Evolutionary conservation across 1,284 basidiomycete species (phyloP).

Genomic region (Pseudozyma pruni): DNA sequence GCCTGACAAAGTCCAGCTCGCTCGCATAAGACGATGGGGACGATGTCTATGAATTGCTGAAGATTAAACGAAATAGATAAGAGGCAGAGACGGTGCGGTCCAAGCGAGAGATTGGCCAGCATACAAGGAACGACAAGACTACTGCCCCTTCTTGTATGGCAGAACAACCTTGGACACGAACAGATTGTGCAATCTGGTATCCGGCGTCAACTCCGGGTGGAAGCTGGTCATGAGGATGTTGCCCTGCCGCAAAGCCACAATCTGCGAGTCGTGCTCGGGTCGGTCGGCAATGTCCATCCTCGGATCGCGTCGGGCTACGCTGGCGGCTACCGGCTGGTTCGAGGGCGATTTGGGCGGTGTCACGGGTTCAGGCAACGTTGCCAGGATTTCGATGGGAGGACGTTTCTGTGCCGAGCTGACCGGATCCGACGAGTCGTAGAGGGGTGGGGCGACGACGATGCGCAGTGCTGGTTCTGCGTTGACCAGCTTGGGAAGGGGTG

Average conservation of each 20-base stretch:
- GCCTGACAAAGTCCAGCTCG: too few relatives aligned
- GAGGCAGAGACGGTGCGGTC: not conserved
- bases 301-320: conserved; percentile 18
- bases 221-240: conserved; percentile 87
- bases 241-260: conserved; percentile 88
- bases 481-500: conserved; percentile 16
- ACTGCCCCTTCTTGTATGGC: conserved; percentile 21
- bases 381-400: conserved; percentile 73
- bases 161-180: conserved; percentile 72
- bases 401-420: conserved; percentile 24
- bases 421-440: conserved; percentile 38
- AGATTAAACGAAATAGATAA: not conserved
- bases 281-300: conserved; percentile 30
- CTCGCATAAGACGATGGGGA: not conserved
- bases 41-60: conserved; percentile 7
- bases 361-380: conserved; percentile 74
- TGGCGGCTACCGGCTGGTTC: conserved; percentile 24
- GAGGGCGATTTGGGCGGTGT: conserved; percentile 68
- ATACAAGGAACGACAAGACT: not conserved
- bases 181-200: conserved; percentile 88
- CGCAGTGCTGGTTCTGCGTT: conserved; percentile 20
- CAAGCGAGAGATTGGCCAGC: too few relatives aligned
- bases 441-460: conserved; percentile 51
- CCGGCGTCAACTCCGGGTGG: conserved; percentile 91
- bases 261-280: conserved; percentile 71